Percentiles rank a stretch among this genome's conserved stretches.
phyloP scores from a whole-genome alignment of 179 eudicot species.

The Beta macrorhiza region DNA sequence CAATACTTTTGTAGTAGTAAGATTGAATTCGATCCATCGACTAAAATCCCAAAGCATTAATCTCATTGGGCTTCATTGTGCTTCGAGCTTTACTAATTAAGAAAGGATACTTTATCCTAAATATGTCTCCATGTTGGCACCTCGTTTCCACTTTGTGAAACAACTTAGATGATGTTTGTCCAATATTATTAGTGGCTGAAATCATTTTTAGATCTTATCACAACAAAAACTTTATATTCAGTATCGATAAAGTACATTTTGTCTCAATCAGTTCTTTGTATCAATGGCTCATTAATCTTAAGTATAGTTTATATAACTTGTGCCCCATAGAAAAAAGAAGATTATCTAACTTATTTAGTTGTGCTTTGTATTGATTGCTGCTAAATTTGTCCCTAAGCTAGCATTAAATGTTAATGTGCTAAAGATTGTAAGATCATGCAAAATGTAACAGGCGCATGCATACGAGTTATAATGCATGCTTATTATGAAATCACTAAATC shows the following conservation, averaged over 20 bases:
- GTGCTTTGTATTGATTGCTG: background rate
- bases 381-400: background rate
- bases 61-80: background rate
- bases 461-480: constrained; percentile 23
- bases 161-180: constrained; percentile 24
- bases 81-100: constrained; percentile 11
- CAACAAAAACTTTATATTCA: background rate
- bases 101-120: constrained; percentile 13
- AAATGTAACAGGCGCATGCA: constrained; percentile 22
- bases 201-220: constrained; percentile 21
- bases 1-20: background rate
- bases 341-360: background rate
- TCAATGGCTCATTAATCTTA: background rate
- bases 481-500: background rate
- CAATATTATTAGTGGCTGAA: constrained; percentile 12
- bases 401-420: background rate
- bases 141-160: constrained; percentile 27
- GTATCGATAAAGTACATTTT: constrained; percentile 11
- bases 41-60: background rate
- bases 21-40: background rate
- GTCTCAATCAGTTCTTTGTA: background rate
- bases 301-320: too few relatives aligned
- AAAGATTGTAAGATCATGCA: constrained; percentile 3
- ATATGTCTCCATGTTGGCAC: constrained; percentile 27
- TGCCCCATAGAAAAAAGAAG: too few relatives aligned